phyloP scores from a whole-genome alignment of 495 filamentous ascomycete genomes.

The Pyronema omphalodes region DNA sequence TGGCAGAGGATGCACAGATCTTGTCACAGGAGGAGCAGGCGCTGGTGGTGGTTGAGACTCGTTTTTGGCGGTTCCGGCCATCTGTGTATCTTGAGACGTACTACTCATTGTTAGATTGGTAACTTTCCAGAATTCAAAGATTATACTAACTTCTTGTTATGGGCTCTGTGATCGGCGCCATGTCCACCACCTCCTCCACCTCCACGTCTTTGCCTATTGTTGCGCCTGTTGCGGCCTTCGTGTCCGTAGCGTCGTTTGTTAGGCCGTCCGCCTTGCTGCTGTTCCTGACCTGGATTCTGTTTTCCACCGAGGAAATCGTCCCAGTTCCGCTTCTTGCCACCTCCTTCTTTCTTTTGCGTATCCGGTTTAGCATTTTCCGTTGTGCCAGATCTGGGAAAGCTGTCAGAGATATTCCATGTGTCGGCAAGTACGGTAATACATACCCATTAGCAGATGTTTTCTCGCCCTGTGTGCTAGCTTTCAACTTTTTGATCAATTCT shows the following conservation, averaged over 20 bases:
- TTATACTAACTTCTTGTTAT: slow-evolving; percentile 4
- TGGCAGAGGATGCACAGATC: slow-evolving; percentile 15
- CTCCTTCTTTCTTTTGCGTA: background rate
- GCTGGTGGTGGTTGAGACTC: slow-evolving; percentile 1
- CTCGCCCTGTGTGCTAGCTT: slow-evolving; percentile 1
- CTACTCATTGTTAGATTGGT: slow-evolving; percentile 4
- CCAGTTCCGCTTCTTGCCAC: slow-evolving; percentile 5
- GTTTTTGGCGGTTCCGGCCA: background rate
- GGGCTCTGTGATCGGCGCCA: background rate
- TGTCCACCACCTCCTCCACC: slow-evolving; percentile 3
- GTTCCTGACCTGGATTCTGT: background rate
- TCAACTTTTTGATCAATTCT: slow-evolving; percentile 1
- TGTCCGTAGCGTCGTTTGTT: slow-evolving; percentile 3
- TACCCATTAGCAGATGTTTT: slow-evolving; percentile 3
- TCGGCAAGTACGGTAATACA: background rate
- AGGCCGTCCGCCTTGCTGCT: background rate
- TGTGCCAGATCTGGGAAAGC: background rate
- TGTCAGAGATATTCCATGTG: background rate
- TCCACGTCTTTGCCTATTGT: slow-evolving; percentile 1
- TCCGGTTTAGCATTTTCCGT: background rate
- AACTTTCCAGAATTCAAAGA: background rate
- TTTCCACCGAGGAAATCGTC: background rate
- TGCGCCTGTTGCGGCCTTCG: slow-evolving; percentile 3
- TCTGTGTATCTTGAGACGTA: slow-evolving; percentile 7
- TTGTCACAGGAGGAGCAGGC: background rate